A percentile compares a stretch with the other conserved stretches of the same genome.
These are phyloP conservation scores for Colletotrichum acutatum DNA, from an alignment of 2,329 filamentous ascomycete species.

Conservation along the genomic window DNA sequence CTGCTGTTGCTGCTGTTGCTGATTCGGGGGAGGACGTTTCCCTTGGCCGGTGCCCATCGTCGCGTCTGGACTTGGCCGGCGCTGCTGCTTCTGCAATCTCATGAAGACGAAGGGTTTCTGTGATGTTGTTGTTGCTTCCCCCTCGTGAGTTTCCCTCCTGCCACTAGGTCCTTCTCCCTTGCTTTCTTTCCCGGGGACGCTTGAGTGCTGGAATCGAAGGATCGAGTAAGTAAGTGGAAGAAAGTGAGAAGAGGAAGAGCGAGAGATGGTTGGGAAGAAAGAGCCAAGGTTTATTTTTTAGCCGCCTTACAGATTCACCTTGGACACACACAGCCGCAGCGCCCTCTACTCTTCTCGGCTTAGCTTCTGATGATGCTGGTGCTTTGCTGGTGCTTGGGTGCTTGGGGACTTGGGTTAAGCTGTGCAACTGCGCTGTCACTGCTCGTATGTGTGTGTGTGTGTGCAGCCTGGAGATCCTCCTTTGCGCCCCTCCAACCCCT, in stretches of 20 bases:
- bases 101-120: neutral
- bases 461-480: neutral
- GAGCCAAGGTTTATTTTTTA: neutral
- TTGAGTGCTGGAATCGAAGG: no score
- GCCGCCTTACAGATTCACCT: neutral
- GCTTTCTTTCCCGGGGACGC: neutral
- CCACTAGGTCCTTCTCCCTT: neutral
- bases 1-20: constrained; percentile 1
- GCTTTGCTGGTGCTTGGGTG: neutral
- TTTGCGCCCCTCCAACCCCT: neutral
- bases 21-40: neutral
- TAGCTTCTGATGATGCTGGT: neutral
- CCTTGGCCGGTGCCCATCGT: constrained; percentile 27
- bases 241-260: neutral
- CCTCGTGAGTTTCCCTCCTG: neutral
- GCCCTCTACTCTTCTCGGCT: constrained; percentile 9
- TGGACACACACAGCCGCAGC: constrained; percentile 1
- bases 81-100: neutral
- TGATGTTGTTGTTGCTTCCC: neutral
- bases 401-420: no score
- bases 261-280: neutral
- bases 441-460: neutral
- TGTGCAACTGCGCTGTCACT: no score
- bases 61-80: neutral
- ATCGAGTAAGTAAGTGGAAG: neutral